phyloP scores from a whole-genome alignment of 257 asterid genomes.

The Orobanche coerulescens region DNA sequence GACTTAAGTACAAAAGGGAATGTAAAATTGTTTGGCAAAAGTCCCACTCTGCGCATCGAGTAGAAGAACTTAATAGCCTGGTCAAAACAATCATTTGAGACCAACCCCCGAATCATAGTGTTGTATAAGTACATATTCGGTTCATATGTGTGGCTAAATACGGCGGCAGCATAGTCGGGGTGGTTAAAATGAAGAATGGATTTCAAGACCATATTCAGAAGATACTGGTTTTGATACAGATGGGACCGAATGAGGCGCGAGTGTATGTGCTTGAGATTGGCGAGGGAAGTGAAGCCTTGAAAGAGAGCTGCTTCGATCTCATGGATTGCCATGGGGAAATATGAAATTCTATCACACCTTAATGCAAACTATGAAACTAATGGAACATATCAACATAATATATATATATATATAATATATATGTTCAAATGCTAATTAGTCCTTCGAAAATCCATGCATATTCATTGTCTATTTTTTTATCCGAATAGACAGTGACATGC shows the following conservation, averaged over 20 bases:
- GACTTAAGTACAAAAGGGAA: conserved; percentile 27
- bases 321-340: conserved; percentile 10
- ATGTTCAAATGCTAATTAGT: too few relatives aligned
- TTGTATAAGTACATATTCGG: conserved; percentile 27
- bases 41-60: conserved; percentile 25
- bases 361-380: too few relatives aligned
- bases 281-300: conserved; percentile 19
- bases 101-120: conserved; percentile 28
- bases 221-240: conserved; percentile 22
- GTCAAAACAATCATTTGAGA: conserved; percentile 19
- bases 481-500: too few relatives aligned
- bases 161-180: conserved; percentile 21
- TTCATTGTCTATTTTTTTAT: too few relatives aligned
- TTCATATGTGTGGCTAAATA: conserved; percentile 16
- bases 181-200: conserved; percentile 30
- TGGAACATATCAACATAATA: too few relatives aligned
- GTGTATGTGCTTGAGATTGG: conserved; percentile 24
- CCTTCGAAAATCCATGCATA: too few relatives aligned
- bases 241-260: conserved; percentile 21
- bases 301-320: conserved; percentile 19
- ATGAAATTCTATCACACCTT: neutral
- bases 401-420: too few relatives aligned
- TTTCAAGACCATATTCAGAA: conserved; percentile 22
- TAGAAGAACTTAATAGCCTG: conserved; percentile 24
- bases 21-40: conserved; percentile 17